phyloP scores from a whole-genome alignment of 306 rosid genomes.

The Crotalaria pallida region DNA sequence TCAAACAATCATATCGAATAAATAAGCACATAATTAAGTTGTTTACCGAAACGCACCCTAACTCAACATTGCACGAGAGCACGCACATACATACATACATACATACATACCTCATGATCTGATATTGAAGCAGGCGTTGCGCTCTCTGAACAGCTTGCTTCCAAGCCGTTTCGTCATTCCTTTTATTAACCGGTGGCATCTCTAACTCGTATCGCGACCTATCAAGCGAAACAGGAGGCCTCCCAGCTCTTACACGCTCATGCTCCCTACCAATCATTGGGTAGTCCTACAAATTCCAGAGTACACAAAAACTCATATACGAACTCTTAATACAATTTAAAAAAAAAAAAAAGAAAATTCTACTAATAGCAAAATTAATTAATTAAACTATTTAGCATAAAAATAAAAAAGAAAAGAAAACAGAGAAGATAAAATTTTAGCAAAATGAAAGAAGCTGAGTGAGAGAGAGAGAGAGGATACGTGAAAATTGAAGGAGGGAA shows the following conservation, averaged over 20 bases:
- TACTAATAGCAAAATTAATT: background rate
- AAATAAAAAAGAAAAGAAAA: too few species aligned
- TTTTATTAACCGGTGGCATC: constrained; percentile 45
- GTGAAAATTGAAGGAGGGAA: constrained; percentile 59
- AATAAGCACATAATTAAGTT: too few species aligned
- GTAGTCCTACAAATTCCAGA: constrained; percentile 48
- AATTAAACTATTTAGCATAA: background rate
- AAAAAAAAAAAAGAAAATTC: too few species aligned
- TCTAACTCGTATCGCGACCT: constrained; percentile 63
- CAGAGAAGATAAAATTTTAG: too few species aligned
- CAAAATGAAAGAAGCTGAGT: too few species aligned
- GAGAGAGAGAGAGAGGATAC: constrained; percentile 15
- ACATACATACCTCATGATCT: constrained; percentile 60
- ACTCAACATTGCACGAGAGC: background rate
- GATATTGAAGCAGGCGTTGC: constrained; percentile 68
- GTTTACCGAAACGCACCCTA: too few species aligned
- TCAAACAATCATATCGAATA: too few species aligned
- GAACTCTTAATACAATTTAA: background rate
- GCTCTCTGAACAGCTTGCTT: constrained; percentile 68
- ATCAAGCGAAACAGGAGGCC: constrained; percentile 77
- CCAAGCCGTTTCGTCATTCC: constrained; percentile 90
- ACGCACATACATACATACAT: too few species aligned
- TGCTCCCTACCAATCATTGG: constrained; percentile 90
- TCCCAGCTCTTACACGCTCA: constrained; percentile 88
- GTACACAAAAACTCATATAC: background rate